These are phyloP conservation scores for Heimioporus sp. DNA, from an alignment of 768 basidiomycete species.

Conservation along the genomic window DNA sequence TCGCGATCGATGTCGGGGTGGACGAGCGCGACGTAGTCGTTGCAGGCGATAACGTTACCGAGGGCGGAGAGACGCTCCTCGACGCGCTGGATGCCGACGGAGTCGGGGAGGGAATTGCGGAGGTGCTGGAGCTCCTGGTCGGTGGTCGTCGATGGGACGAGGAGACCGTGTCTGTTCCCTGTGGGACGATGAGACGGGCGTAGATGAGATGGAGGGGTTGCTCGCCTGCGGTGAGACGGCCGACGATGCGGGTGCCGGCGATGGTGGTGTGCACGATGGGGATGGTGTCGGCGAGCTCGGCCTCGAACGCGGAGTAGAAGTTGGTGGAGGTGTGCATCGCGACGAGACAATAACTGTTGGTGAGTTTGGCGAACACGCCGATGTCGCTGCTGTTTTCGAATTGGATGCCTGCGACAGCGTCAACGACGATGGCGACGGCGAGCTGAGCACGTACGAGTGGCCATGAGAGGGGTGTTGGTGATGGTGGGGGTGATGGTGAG, in stretches of 20 bases:
- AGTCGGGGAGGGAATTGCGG: conserved; percentile 89
- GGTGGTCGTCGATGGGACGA: conserved; percentile 93
- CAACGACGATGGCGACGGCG: not conserved
- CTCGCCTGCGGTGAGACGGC: conserved; percentile 86
- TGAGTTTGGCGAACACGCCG: conserved; percentile 96
- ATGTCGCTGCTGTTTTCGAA: conserved; percentile 95
- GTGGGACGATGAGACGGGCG: not conserved
- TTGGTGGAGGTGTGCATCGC: conserved; percentile 95
- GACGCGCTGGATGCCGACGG: conserved; percentile 92
- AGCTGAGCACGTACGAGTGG: conserved; percentile 53
- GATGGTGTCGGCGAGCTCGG: conserved; percentile 87
- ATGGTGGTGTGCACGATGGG: conserved; percentile 97
- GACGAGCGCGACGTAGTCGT: conserved; percentile 98
- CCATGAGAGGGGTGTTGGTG: conserved; percentile 40
- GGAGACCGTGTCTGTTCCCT: conserved; percentile 96
- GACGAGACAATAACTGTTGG: conserved; percentile 95
- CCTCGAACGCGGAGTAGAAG: conserved; percentile 97
- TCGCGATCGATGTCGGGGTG: conserved; percentile 98
- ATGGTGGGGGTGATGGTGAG: not conserved
- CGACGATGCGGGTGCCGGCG: conserved; percentile 91
- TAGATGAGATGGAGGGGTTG: not conserved
- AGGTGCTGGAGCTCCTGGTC: conserved; percentile 99
- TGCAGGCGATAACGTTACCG: conserved; percentile 97
- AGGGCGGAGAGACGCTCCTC: conserved; percentile 97
- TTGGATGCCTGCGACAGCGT: conserved; percentile 62